Percentiles rank a stretch among this genome's conserved stretches.
Conservation (phyloP, 2,329 filamentous ascomycete species). For the Talaromyces amestolkiae region DNA sequence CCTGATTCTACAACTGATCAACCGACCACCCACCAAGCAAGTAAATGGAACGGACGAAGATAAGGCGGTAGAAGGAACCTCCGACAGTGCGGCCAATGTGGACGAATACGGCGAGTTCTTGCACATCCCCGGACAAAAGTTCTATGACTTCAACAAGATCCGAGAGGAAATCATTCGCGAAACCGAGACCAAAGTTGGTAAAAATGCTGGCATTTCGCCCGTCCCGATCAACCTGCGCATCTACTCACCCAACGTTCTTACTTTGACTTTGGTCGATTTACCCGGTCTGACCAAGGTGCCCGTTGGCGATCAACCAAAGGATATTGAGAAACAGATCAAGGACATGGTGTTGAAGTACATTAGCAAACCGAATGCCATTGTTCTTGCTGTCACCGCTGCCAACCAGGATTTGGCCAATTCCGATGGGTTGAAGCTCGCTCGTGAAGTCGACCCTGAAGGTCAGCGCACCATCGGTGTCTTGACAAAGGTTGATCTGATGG, state of each 20-base stretch:
- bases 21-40: conserved; percentile 67
- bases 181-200: conserved; percentile 93
- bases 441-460: conserved; percentile 95
- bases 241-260: conserved; percentile 97
- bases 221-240: conserved; percentile 97
- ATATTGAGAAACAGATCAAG: conserved; percentile 93
- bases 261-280: conserved; percentile 91
- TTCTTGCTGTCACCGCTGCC: conserved; percentile 90
- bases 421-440: conserved; percentile 90
- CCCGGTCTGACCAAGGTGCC: conserved; percentile 95
- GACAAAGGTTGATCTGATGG: conserved; percentile 98
- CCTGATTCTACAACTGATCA: conserved; percentile 96
- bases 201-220: conserved; percentile 93
- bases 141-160: conserved; percentile 97
- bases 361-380: conserved; percentile 96
- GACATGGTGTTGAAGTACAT: conserved; percentile 99
- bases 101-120: conserved; percentile 99
- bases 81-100: conserved; percentile 82
- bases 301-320: conserved; percentile 90
- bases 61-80: conserved; percentile 57
- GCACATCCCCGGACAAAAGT: conserved; percentile 96
- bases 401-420: conserved; percentile 99
- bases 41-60: conserved; percentile 70
- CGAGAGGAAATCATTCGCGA: conserved; percentile 95
- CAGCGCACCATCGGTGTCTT: conserved; percentile 97